Percentiles rank a stretch among this genome's conserved stretches.
Conservation (phyloP, 768 basidiomycete species). For the Nidularia pulvinata region DNA sequence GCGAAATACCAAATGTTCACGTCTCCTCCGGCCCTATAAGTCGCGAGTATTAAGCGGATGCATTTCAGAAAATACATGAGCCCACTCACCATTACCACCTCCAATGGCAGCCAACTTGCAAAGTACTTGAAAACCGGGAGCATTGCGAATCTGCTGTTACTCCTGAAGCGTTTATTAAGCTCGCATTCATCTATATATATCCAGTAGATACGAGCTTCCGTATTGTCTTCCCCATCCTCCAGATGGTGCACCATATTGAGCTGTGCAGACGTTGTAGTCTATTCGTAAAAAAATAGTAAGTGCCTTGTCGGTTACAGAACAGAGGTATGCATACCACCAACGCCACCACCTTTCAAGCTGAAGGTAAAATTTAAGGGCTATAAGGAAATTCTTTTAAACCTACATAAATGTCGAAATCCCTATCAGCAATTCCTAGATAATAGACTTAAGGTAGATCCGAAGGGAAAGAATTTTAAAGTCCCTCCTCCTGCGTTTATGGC, state of each 20-base stretch:
- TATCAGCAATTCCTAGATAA: constrained; percentile 1
- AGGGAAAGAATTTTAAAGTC: background rate
- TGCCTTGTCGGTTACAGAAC: background rate
- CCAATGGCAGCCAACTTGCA: constrained; percentile 7
- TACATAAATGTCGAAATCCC: constrained; percentile 7
- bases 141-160: constrained; percentile 5
- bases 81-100: constrained; percentile 5
- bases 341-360: too few species aligned
- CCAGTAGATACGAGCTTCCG: constrained; percentile 1
- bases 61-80: background rate
- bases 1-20: constrained; percentile 5
- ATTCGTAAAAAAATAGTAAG: background rate
- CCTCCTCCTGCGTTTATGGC: constrained; percentile 6
- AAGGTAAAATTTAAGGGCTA: too few species aligned
- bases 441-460: background rate
- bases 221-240: constrained; percentile 7
- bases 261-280: constrained; percentile 7
- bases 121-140: constrained; percentile 4
- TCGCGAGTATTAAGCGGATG: background rate
- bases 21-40: constrained; percentile 6
- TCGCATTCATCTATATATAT: background rate
- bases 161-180: background rate
- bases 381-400: too few species aligned
- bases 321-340: too few species aligned
- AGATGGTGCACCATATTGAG: constrained; percentile 7